Conservation (phyloP, 192 early-diverging fungal genomes). For the Coemansia guatemalensis region DNA sequence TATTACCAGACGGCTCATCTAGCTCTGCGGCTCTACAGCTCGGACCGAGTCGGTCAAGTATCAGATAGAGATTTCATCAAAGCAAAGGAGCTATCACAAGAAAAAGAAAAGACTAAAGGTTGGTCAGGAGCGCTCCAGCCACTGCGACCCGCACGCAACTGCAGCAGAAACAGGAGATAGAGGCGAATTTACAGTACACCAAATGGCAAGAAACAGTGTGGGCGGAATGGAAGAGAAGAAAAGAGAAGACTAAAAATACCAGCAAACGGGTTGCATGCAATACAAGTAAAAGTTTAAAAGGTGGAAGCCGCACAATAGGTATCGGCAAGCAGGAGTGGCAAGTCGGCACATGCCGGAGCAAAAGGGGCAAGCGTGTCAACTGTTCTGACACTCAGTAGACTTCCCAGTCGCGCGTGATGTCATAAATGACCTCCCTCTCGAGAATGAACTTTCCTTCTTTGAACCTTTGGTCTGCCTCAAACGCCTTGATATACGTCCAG, state of each 20-base stretch:
- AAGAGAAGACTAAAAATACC: constrained; percentile 13
- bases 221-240: constrained; percentile 12
- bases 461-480: constrained; percentile 31
- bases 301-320: not conserved
- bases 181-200: not conserved
- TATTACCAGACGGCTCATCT: not conserved
- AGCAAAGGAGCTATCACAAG: not conserved
- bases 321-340: not conserved
- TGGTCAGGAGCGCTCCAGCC: not conserved
- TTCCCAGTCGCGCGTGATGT: constrained; percentile 40
- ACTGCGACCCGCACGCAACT: not conserved
- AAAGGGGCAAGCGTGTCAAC: not conserved
- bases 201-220: not conserved
- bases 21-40: not conserved
- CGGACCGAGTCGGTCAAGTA: not conserved
- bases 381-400: not conserved
- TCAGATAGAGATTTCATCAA: not conserved
- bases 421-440: constrained; percentile 38
- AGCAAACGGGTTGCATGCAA: not conserved
- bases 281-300: not conserved
- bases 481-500: constrained; percentile 50
- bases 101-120: not conserved
- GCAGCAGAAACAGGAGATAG: not conserved
- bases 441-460: constrained; percentile 54
- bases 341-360: not conserved